A percentile compares a stretch with the other conserved stretches of the same genome.
Evolutionary conservation across 768 basidiomycete species (phyloP).

Genomic region (Hydnomerulius pinastri): DNA sequence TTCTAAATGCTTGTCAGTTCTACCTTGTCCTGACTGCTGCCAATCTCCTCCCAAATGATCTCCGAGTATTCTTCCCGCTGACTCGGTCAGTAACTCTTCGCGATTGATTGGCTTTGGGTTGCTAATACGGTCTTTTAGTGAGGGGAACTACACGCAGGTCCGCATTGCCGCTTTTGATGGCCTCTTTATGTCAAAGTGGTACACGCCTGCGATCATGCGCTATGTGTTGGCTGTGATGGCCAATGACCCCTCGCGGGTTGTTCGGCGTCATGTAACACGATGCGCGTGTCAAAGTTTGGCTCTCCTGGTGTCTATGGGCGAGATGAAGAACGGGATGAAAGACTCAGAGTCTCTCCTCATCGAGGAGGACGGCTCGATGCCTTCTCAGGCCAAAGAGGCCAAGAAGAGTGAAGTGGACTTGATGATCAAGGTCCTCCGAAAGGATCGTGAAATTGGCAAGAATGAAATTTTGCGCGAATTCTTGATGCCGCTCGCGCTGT

Average conservation of each 20-base stretch:
- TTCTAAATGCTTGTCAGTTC: slow-evolving; percentile 51
- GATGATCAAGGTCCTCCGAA: slow-evolving; percentile 84
- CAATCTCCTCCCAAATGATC: slow-evolving; percentile 75
- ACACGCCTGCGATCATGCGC: slow-evolving; percentile 78
- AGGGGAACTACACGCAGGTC: slow-evolving; percentile 92
- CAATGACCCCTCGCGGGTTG: slow-evolving; percentile 76
- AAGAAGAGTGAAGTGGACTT: slow-evolving; percentile 83
- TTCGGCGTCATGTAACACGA: slow-evolving; percentile 87
- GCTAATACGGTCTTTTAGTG: slow-evolving; percentile 50
- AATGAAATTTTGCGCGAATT: slow-evolving; percentile 77
- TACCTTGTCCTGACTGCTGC: slow-evolving; percentile 76
- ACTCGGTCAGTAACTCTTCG: slow-evolving; percentile 65
- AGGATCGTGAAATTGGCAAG: slow-evolving; percentile 84
- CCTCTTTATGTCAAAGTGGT: slow-evolving; percentile 87
- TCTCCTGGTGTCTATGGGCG: slow-evolving; percentile 84
- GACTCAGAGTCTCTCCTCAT: slow-evolving; percentile 79
- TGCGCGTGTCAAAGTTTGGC: slow-evolving; percentile 86
- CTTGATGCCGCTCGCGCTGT: slow-evolving; percentile 83
- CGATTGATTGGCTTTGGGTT: not conserved
- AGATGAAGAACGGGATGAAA: slow-evolving; percentile 76
- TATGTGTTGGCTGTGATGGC: slow-evolving; percentile 88
- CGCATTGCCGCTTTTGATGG: slow-evolving; percentile 94
- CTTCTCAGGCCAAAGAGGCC: slow-evolving; percentile 69
- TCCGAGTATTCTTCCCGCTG: slow-evolving; percentile 79
- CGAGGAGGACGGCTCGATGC: slow-evolving; percentile 80